Evolutionary conservation across 129 eudicot species (phyloP), one percentile per base, ranked within the genome.

Genomic region (Chrysanthemum seticuspe): DNA sequence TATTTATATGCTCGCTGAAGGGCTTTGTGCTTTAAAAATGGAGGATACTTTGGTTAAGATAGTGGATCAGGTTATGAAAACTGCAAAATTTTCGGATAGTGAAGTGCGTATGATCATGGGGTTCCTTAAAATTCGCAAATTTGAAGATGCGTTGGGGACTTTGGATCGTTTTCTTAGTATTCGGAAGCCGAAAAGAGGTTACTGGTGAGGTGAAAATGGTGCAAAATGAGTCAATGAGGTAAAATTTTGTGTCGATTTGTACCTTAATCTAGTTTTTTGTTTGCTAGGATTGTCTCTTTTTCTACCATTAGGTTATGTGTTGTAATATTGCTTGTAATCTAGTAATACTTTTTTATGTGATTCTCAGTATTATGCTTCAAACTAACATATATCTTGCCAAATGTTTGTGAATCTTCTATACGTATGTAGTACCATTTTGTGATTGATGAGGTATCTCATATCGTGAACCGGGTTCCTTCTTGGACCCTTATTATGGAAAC

Each of bases 1-100:
- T 5, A 88, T 94, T 63, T 77, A 66, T 69, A 88, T 88, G 97
- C 67, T 94, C 82, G 99, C 97, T 62, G 97, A 94, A 67, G 97
- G 99, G 74, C 99, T 94, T 63, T 81, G 86, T 83, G 82, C 94
- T 50, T 73, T 94, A 18, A 70, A 88, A 62, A 94, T 86, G 99
- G 97, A 90, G 74, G 93, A 83, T 23, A 88, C 88, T 15, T 73
- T 94, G 59, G 65, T 88, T 47, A 90, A 83, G 81, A 81, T 94
- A 59, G 71, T 94, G 68, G 87, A 80, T 47, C 83, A 59, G 84
- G 68, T 90, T 45, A 86, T 94, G 96, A 81, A 65, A 55, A 80
- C 64, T 29, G 97, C 94, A 48, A 82, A 65, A 5, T 80, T 90
- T 61, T 73, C 85, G 10, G 85, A 78, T 0, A 88, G 44, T 78